Percentiles rank a stretch among this genome's conserved stretches.
Conservation (phyloP, 768 basidiomycete genomes). For the Boletus tomentosulus region DNA sequence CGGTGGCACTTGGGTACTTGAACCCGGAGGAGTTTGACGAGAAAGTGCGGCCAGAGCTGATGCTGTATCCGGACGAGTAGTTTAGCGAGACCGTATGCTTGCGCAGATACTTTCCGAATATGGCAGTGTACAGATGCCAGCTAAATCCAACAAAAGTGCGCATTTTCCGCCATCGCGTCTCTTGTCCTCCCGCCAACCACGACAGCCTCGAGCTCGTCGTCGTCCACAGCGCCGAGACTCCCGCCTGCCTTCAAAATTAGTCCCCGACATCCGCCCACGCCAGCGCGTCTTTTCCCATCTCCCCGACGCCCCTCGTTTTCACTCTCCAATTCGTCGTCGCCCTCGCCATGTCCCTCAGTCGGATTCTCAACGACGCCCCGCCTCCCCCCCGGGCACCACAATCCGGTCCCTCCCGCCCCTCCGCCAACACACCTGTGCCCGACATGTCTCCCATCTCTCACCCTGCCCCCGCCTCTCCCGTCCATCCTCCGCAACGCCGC, state of each 20-base stretch:
- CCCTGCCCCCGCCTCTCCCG: constrained; percentile 18
- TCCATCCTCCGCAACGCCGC: constrained; percentile 21
- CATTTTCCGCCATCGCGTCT: constrained; percentile 32
- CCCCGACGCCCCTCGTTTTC: not conserved
- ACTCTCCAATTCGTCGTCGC: constrained; percentile 2
- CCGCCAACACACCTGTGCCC: constrained; percentile 16
- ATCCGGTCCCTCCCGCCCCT: constrained; percentile 13
- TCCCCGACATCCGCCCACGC: not conserved
- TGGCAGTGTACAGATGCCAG: constrained; percentile 32
- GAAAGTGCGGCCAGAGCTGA: constrained; percentile 89
- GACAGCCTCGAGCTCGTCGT: not conserved
- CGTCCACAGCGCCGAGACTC: not conserved
- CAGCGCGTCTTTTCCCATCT: not conserved
- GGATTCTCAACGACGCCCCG: constrained; percentile 76
- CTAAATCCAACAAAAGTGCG: constrained; percentile 35
- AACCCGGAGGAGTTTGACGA: constrained; percentile 90
- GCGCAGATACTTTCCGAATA: constrained; percentile 22
- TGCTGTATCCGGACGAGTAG: constrained; percentile 69
- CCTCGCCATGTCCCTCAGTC: constrained; percentile 64
- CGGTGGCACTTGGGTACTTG: constrained; percentile 80
- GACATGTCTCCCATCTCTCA: constrained; percentile 23
- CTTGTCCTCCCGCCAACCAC: constrained; percentile 15
- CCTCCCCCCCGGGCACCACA: constrained; percentile 34
- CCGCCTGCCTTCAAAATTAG: not conserved
- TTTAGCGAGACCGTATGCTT: too few species aligned